A percentile compares a stretch with the other conserved stretches of the same genome.
Conservation (phyloP, 257 asterid species). For the Haberlea rhodopensis region DNA sequence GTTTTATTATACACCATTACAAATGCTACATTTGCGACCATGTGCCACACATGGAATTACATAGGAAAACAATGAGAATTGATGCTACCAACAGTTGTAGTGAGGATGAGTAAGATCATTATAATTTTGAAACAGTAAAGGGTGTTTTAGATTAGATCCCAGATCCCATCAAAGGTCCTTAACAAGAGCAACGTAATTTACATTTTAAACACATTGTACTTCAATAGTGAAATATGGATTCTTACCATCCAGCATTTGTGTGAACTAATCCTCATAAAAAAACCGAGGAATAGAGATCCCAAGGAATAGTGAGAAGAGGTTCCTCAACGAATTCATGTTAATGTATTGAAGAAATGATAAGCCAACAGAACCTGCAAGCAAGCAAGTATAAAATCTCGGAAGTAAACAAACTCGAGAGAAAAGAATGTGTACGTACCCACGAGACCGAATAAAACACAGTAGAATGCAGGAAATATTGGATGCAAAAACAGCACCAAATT, state of each 20-base stretch:
- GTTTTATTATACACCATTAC: too few species aligned
- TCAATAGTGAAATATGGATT: too few species aligned
- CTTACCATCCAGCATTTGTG: constrained; percentile 94
- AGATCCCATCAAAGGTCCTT: too few species aligned
- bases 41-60: too few species aligned
- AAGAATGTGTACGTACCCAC: constrained; percentile 56
- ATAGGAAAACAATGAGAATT: too few species aligned
- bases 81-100: too few species aligned
- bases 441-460: constrained; percentile 91
- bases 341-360: constrained; percentile 94
- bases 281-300: constrained; percentile 94
- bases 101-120: too few species aligned
- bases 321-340: constrained; percentile 94
- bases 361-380: constrained; percentile 82
- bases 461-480: constrained; percentile 88
- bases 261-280: constrained; percentile 77
- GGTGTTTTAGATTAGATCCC: too few species aligned
- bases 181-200: too few species aligned
- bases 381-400: constrained; percentile 5
- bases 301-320: constrained; percentile 84
- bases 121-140: too few species aligned
- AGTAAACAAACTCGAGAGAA: background rate
- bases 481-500: constrained; percentile 97
- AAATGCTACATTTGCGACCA: too few species aligned
- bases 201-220: too few species aligned